These are phyloP conservation scores for Tricladium varicosporioides DNA, from an alignment of 2,329 filamentous ascomycete genomes.

Conservation along the genomic window DNA sequence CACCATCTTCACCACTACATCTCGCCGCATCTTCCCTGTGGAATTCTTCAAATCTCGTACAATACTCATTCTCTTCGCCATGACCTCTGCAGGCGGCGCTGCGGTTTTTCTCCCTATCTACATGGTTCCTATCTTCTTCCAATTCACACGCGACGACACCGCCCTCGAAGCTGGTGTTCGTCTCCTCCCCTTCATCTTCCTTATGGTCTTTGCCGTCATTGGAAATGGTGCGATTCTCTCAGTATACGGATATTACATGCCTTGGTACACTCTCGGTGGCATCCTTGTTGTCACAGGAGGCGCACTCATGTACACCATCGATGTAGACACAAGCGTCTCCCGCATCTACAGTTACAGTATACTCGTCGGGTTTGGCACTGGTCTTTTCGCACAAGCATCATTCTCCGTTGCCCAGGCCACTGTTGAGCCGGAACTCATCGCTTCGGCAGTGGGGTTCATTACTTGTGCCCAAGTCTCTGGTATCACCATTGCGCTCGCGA, in stretches of 20 bases:
- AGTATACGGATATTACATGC: constrained; percentile 39
- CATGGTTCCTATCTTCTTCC: constrained; percentile 49
- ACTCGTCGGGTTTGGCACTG: constrained; percentile 41
- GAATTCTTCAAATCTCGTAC: constrained; percentile 37
- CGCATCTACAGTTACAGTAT: constrained; percentile 37
- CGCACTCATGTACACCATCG: constrained; percentile 33
- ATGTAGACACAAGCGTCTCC: constrained; percentile 20
- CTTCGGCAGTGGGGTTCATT: constrained; percentile 32
- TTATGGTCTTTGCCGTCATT: constrained; percentile 37
- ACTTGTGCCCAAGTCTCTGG: constrained; percentile 34
- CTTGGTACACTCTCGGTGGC: constrained; percentile 40
- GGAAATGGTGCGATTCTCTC: constrained; percentile 38
- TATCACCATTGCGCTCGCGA: constrained; percentile 38
- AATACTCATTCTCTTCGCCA: constrained; percentile 37
- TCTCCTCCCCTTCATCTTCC: constrained; percentile 41
- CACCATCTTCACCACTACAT: constrained; percentile 27
- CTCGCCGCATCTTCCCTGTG: constrained; percentile 29
- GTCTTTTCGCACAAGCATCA: constrained; percentile 36
- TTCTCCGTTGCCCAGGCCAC: constrained; percentile 40
- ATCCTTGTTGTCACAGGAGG: constrained; percentile 36
- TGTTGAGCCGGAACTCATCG: constrained; percentile 32
- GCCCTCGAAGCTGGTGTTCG: constrained; percentile 41
- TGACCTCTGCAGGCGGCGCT: constrained; percentile 30
- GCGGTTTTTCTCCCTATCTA: constrained; percentile 28
- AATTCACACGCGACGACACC: constrained; percentile 48